A percentile compares a stretch with the other conserved stretches of the same genome.
These are phyloP conservation scores for Mycena belliarum DNA, from an alignment of 768 basidiomycete species.

Conservation along the genomic window DNA sequence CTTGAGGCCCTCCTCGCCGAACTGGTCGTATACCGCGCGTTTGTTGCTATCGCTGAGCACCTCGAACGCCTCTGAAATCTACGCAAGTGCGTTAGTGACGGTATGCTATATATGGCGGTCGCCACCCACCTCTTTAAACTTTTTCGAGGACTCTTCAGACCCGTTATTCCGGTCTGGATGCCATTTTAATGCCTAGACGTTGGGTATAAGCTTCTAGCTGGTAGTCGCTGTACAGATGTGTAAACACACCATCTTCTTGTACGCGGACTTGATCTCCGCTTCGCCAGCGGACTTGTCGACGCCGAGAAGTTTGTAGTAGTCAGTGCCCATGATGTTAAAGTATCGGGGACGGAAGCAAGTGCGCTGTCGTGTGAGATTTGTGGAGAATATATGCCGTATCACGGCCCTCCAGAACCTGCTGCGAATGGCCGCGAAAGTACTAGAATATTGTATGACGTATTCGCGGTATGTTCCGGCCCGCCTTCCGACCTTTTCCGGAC, in stretches of 20 bases:
- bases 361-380: neutral
- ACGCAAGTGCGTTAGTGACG: neutral
- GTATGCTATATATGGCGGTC: no score
- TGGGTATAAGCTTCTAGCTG: no score
- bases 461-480: neutral
- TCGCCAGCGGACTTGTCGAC: conserved; percentile 72
- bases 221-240: neutral
- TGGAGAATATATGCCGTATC: neutral
- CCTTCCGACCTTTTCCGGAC: neutral
- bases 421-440: neutral
- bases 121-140: conserved; percentile 82
- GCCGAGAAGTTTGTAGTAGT: conserved; percentile 89
- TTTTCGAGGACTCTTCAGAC: conserved; percentile 81
- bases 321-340: conserved; percentile 61
- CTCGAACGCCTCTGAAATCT: conserved; percentile 96
- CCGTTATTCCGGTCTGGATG: conserved; percentile 92
- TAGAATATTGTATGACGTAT: neutral
- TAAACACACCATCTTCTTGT: conserved; percentile 83
- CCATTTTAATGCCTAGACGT: conserved; percentile 84
- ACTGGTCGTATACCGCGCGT: conserved; percentile 85
- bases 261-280: conserved; percentile 90
- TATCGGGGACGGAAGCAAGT: no score
- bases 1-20: conserved; percentile 95
- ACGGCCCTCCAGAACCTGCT: neutral
- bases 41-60: conserved; percentile 89